Base-by-base conservation (phyloP, 495 filamentous ascomycete genomes). In the Tuber magnatum region DNA sequence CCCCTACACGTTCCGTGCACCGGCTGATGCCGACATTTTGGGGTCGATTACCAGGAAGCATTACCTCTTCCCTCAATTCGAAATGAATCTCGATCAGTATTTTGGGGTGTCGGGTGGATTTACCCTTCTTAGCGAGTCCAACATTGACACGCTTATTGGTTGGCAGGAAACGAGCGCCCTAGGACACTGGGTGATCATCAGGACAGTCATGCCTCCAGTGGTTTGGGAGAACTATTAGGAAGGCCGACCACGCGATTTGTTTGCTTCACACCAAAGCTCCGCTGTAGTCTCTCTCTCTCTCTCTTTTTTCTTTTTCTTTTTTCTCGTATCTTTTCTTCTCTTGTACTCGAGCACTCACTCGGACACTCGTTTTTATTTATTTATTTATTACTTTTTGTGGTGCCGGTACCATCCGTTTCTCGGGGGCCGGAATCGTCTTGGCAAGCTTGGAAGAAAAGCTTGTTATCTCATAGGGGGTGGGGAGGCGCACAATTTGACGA, bases 181-280 rank as follows among this genome's bases (percentile, higher is more conserved):
- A 44, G 90, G 91, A 61, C 95, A 99, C 85, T 99, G 95, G 95
- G 83, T 85, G 35, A 90, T 99, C 51, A 99, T 98, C 92, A 88
- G 95, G 82, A 90, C 85, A 9, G 94, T 97, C 9, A 72, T 98
- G 72, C 94, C 94, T 20, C 86, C 85, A 73, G 82, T 83, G 35
- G 90, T 97, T 8, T 99, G 95, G 95, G 91, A 96, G 86, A 88
- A 88, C 73, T 97, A 93, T 93, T 98, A 84, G 51, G n/a, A 32
- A 28, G 51, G 32, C 10, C 10, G 51, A 61, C n/a, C 51, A 61
- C 51, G n/a, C 32, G 51, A n/a, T 32, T 32, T 3, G 51, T 32
- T 61, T 32, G n/a, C 22, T 61, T 61, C 51, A 32, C n/a, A 16
- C 51, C 28, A 61, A 61, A 61, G n/a, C 7, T n/a, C n/a, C 32